These are phyloP conservation scores for Trichosanthes truncata DNA, from an alignment of 306 rosid genomes.

Conservation along the genomic window DNA sequence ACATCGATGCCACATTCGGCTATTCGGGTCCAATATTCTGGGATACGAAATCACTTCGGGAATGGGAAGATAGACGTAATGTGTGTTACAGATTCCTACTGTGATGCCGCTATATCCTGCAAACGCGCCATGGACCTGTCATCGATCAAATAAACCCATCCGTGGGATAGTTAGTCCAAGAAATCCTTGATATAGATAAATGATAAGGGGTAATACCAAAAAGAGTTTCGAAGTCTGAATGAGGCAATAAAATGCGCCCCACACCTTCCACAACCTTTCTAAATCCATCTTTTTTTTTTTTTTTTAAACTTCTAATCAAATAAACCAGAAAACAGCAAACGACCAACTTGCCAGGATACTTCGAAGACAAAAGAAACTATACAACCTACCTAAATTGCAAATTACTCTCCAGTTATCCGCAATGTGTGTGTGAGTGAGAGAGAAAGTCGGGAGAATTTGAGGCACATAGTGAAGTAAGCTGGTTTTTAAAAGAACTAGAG, in stretches of 20 bases:
- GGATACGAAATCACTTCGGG: constrained; percentile 88
- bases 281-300: neutral
- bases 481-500: neutral
- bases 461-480: neutral
- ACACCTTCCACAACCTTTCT: neutral
- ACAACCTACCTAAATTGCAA: neutral
- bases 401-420: neutral
- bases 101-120: constrained; percentile 97
- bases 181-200: neutral
- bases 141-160: neutral
- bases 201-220: neutral
- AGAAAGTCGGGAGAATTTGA: neutral
- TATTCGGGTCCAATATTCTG: constrained; percentile 75
- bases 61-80: constrained; percentile 87
- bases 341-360: neutral
- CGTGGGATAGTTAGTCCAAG: neutral
- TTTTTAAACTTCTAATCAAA: neutral
- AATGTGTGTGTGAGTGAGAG: neutral
- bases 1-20: constrained; percentile 99
- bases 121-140: constrained; percentile 95
- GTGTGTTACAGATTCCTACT: constrained; percentile 92
- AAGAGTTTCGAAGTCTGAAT: neutral
- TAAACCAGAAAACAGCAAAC: neutral
- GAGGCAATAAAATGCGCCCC: neutral
- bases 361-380: neutral